Conservation (phyloP, 177 flowering plant genomes). For the Vitis hybrid region DNA sequence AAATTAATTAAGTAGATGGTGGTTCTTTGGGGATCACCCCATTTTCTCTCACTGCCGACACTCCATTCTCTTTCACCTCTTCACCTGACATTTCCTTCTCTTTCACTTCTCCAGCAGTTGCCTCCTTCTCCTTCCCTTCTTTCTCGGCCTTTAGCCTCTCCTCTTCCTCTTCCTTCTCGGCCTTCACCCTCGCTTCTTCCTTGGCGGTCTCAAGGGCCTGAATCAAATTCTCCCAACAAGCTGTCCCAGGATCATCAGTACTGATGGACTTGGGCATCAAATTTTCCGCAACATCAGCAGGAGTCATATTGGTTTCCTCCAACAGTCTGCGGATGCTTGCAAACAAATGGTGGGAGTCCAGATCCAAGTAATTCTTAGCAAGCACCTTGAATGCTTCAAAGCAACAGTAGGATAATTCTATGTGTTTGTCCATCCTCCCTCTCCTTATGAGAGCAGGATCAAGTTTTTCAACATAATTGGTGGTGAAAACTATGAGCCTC, state of each 20-base stretch:
- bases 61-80: not conserved
- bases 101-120: not conserved
- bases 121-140: not conserved
- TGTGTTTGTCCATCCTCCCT: too few relatives aligned
- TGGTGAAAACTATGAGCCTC: too few relatives aligned
- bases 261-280: constrained; percentile 13
- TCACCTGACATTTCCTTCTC: too few relatives aligned
- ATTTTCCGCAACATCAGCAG: constrained; percentile 20
- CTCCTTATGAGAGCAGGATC: too few relatives aligned
- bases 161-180: not conserved
- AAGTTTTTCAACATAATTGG: too few relatives aligned
- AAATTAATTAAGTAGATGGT: too few relatives aligned
- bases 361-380: too few relatives aligned
- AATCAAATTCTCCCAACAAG: constrained; percentile 14
- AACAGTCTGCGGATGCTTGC: constrained; percentile 2
- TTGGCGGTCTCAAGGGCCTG: not conserved
- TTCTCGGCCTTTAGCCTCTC: not conserved
- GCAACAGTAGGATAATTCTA: too few relatives aligned
- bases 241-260: not conserved
- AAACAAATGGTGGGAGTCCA: constrained; percentile 2
- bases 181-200: constrained; percentile 7
- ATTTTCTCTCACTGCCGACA: too few relatives aligned
- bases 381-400: too few relatives aligned
- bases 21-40: too few relatives aligned
- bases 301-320: constrained; percentile 7